Conservation (phyloP, 2,329 filamentous ascomycete genomes). For the Decorospora gaudefroyi region DNA sequence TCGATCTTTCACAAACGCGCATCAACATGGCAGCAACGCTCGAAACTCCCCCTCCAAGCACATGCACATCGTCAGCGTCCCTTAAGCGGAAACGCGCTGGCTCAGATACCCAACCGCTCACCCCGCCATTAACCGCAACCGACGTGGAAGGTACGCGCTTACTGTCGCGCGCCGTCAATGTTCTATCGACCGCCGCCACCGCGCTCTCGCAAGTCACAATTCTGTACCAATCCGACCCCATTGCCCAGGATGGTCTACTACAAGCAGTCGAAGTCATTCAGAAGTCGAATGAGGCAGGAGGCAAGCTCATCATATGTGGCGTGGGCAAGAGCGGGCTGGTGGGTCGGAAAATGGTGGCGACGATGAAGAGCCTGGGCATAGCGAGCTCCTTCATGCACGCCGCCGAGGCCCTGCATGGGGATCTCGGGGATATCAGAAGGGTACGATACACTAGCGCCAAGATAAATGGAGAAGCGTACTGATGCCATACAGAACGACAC, state of each 20-base stretch:
- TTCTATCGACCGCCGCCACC: slow-evolving; percentile 79
- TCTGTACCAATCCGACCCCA: slow-evolving; percentile 71
- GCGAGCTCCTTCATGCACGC: slow-evolving; percentile 83
- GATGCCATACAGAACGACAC: slow-evolving; percentile 63
- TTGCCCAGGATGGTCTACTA: slow-evolving; percentile 71
- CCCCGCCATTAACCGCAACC: slow-evolving; percentile 43
- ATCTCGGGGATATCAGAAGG: slow-evolving; percentile 76
- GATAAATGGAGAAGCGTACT: neutral
- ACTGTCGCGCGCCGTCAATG: slow-evolving; percentile 71
- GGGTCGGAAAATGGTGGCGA: slow-evolving; percentile 84
- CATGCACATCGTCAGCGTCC: slow-evolving; percentile 17
- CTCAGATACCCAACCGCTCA: slow-evolving; percentile 37
- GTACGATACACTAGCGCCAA: slow-evolving; percentile 45
- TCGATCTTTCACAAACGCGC: slow-evolving; percentile 1
- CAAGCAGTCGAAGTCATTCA: slow-evolving; percentile 72
- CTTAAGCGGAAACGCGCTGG: slow-evolving; percentile 42
- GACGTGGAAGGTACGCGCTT: slow-evolving; percentile 41
- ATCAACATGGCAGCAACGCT: slow-evolving; percentile 22
- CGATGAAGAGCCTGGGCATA: slow-evolving; percentile 87
- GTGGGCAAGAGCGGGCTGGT: slow-evolving; percentile 95
- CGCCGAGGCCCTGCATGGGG: slow-evolving; percentile 88
- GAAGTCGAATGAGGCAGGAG: slow-evolving; percentile 61
- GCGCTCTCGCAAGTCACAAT: slow-evolving; percentile 75
- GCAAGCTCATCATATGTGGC: slow-evolving; percentile 82
- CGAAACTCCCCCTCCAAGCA: slow-evolving; percentile 12